Percentiles rank a stretch among this genome's conserved stretches.
phyloP scores from a whole-genome alignment of 352 stramenopile species.

The Thraustotheca clavata region DNA sequence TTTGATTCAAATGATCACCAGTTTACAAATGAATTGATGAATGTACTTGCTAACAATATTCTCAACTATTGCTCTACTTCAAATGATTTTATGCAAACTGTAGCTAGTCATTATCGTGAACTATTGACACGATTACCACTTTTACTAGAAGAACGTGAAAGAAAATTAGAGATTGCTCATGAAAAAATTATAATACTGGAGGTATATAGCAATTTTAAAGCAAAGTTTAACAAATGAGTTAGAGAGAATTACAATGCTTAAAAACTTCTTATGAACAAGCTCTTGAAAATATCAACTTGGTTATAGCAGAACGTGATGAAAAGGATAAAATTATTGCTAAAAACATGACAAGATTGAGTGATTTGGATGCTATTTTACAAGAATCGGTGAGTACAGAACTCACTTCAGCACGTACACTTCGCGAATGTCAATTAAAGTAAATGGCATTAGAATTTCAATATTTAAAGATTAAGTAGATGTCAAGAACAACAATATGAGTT shows the following conservation, averaged over 20 bases:
- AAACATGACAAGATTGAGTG: neutral
- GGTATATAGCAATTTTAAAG: neutral
- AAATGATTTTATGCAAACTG: slow-evolving; percentile 1
- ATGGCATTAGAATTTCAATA: neutral
- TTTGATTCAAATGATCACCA: neutral
- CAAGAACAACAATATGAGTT: slow-evolving; percentile 7
- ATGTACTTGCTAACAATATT: slow-evolving; percentile 8
- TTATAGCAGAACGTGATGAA: too few relatives aligned
- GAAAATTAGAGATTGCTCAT: neutral
- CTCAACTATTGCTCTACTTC: neutral
- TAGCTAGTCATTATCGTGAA: slow-evolving; percentile 15
- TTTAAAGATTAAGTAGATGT: neutral
- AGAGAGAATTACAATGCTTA: too few relatives aligned
- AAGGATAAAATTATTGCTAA: too few relatives aligned
- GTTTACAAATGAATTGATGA: neutral
- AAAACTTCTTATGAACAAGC: too few relatives aligned
- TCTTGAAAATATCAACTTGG: too few relatives aligned
- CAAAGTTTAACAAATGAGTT: too few relatives aligned
- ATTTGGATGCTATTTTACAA: slow-evolving; percentile 2
- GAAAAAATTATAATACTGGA: neutral
- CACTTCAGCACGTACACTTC: neutral
- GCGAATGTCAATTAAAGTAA: neutral
- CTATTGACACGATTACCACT: slow-evolving; percentile 3
- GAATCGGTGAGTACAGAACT: slow-evolving; percentile 6
- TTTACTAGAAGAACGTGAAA: slow-evolving; percentile 11